Base-by-base conservation (phyloP, 768 basidiomycete genomes). In the Mycena galericulata region DNA sequence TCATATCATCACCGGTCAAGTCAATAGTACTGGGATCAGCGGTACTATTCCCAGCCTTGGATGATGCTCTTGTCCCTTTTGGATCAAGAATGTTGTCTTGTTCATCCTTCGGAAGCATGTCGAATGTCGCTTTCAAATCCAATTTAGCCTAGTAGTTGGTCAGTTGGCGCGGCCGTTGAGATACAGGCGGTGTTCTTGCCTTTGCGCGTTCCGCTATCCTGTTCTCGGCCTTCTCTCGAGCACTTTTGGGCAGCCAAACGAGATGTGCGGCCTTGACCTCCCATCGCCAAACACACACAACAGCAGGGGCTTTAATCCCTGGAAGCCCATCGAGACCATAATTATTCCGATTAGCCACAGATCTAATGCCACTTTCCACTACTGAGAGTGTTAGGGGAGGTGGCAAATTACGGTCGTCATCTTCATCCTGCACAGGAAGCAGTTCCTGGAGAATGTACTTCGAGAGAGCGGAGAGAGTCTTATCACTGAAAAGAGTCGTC, bases 201-300 rank as follows among this genome's bases (percentile, higher is more conserved):
- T 90, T 88, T 20, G 84, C 69, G 65, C 95, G 85, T 71, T 96
- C 95, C 26, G 83, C 81, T 11, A 84, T 78, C 73, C 95, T 85
- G 11, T 75, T 77, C 56, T 90, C 87, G 0, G 86, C 88, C 74
- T 87, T 93, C 69, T 91, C 89, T 69, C 82, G 81, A 15, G 85
- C 84, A 74, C 86, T 88, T 75, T 88, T 90, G 0, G 93, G 92
- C 34, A 96, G 76, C 87, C 90, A 91, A 62, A 87, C 83, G 65
- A 81, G 80, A 69, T 85, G 82, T 22, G 84, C 72, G 3, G 87
- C 84, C 72, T 87, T 88, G 14, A 93, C 90, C 76, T 97, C 96
- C 96, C 95, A 97, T 57, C 93, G 84, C 94, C 94, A 97, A 24
- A 92, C 81, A 68, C 87, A 90, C 36, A 93, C 79, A n/a, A 87